Evolutionary conservation across 2,329 filamentous ascomycete species (phyloP), one percentile per base, ranked within the genome.

Genomic region (Microdochium nivale): DNA sequence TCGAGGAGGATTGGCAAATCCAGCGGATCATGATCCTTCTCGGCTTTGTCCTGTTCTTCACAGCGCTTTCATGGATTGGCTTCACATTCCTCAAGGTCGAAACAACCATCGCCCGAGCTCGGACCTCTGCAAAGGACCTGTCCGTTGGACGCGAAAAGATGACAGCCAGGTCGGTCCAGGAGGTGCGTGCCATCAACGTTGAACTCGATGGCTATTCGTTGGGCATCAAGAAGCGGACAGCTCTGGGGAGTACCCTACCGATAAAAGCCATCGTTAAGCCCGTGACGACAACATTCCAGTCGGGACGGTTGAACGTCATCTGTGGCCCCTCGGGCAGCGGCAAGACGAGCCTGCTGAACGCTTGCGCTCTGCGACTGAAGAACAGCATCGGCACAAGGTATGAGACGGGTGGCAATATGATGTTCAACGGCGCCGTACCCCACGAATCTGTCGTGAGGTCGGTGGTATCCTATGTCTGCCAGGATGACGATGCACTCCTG

Each of bases 281-380:
- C 0, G 75, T 90, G 13, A 83, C 76, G 1, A 73, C 85, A 0
- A 80, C 78, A 0, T 90, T 91, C 57, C 75, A 80, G 47, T 79
- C 87, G 0, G 86, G 86, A 0, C 72, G 78, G 14, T 63, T 91
- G 14, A 90, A 90, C 55, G 77, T 90, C 24, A 87, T 91, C 56
- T 90, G 90, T 86, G 87, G 87, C 0, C 87, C 87, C 0, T 89
- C 86, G 0, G 87, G 87, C 0, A 86, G 81, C 47, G 87, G 87
- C 1, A 91, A 91, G 65, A 90, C 86, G 0, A 87, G 84, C 0
- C 70, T 90, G 1, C 72, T 90, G 11, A 90, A 88, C 60, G 77
- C 83, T 1, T 86, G 91, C 78, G 85, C 87, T 1, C 70, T 82
- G 2, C 75, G 87, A 16, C 68, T 90, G 3, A 79, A 81, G 25